phyloP scores from a whole-genome alignment of 371 early-diverging fungal genomes.

The Apophysomyces trapeziformis region DNA sequence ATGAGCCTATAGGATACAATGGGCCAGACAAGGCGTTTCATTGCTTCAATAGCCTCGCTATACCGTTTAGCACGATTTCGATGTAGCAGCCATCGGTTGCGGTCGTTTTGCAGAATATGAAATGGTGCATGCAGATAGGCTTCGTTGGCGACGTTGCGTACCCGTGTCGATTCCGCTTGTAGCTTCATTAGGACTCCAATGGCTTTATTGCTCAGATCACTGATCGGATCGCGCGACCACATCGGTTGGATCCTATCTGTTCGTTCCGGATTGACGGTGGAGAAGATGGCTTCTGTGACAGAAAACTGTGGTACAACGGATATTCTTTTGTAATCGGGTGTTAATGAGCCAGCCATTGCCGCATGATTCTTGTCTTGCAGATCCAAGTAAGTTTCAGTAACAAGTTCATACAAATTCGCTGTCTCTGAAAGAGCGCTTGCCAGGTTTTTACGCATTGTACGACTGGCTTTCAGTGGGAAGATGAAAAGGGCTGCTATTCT shows the following conservation, averaged over 20 bases:
- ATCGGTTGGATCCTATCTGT: constrained; percentile 11
- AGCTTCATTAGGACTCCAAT: constrained; percentile 28
- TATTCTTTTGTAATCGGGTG: no score
- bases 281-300: background rate
- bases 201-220: constrained; percentile 24
- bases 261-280: background rate
- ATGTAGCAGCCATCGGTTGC: constrained; percentile 12
- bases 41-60: constrained; percentile 39
- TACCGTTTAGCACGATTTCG: constrained; percentile 34
- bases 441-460: constrained; percentile 39
- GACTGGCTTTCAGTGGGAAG: constrained; percentile 38
- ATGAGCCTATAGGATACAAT: constrained; percentile 39
- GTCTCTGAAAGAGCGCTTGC: constrained; percentile 40
- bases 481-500: constrained; percentile 24
- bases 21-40: constrained; percentile 41
- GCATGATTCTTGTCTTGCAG: constrained; percentile 10
- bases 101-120: constrained; percentile 17
- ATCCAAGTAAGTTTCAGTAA: constrained; percentile 34
- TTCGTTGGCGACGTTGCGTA: constrained; percentile 42
- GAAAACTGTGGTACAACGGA: no score
- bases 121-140: constrained; percentile 24
- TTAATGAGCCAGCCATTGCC: no score
- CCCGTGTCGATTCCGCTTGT: constrained; percentile 35
- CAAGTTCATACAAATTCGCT: constrained; percentile 36
- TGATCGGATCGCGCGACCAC: constrained; percentile 21